Conservation (phyloP, 2,329 filamentous ascomycete species). For the Ascochyta rabiei region DNA sequence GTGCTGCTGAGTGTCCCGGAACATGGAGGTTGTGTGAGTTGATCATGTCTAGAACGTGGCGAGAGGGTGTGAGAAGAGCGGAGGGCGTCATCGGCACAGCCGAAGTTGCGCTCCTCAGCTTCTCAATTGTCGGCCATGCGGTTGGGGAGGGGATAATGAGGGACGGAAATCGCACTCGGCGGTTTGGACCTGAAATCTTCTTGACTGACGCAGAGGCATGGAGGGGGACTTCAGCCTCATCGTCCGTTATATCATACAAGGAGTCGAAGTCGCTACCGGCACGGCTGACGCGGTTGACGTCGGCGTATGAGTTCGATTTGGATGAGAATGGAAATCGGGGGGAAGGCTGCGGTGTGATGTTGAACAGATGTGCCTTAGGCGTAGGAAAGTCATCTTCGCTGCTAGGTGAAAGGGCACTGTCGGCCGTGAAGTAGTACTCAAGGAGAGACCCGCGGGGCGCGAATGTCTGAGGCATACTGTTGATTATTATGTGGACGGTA, state of each 20-base stretch:
- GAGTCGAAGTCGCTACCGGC: slow-evolving; percentile 81
- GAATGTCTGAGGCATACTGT: slow-evolving; percentile 54
- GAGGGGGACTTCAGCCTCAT: slow-evolving; percentile 66
- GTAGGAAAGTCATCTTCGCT: slow-evolving; percentile 70
- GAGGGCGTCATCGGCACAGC: slow-evolving; percentile 51
- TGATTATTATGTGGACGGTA: slow-evolving; percentile 34
- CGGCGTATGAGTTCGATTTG: slow-evolving; percentile 49
- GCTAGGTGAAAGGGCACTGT: slow-evolving; percentile 49
- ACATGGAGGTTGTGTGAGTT: slow-evolving; percentile 63
- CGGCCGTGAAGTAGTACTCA: slow-evolving; percentile 51
- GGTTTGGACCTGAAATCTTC: slow-evolving; percentile 42
- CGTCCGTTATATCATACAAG: slow-evolving; percentile 82
- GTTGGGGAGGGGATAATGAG: slow-evolving; percentile 64
- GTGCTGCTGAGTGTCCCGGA: slow-evolving; percentile 78
- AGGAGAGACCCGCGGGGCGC: slow-evolving; percentile 67
- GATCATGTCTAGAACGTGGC: slow-evolving; percentile 74
- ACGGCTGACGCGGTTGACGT: slow-evolving; percentile 68
- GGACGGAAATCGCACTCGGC: slow-evolving; percentile 60
- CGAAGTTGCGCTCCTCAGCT: slow-evolving; percentile 62
- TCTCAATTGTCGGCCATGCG: slow-evolving; percentile 63
- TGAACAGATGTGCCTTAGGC: slow-evolving; percentile 69
- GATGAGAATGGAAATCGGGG: slow-evolving; percentile 58
- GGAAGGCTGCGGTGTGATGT: slow-evolving; percentile 55
- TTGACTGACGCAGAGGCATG: slow-evolving; percentile 60
- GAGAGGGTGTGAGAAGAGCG: slow-evolving; percentile 75